Base-by-base conservation (phyloP, 805 yeast species). In the Lachancea lanzarotensis region DNA sequence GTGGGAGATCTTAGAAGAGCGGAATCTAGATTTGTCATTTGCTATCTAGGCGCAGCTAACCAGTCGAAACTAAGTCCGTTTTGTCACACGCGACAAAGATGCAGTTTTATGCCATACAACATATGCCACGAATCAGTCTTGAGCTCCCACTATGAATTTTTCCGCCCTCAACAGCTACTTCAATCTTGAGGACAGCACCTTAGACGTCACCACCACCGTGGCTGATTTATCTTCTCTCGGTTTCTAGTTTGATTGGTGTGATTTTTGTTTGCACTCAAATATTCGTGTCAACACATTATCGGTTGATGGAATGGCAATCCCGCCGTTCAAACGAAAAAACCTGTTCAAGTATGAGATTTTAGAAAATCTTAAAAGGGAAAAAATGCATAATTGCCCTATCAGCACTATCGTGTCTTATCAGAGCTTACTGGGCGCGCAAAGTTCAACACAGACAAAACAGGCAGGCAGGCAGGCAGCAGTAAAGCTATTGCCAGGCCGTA, bases 21-120 rank as follows among this genome's bases (percentile, higher is more conserved):
- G 38, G 20, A 45, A 50, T 17, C 38, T 44, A 25, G 50, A 50
- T 31, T 19, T 50, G 16, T 37, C 46, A n/a, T 46, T 48, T 26
- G 44, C 65, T 62, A 22, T 56, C 38, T 30, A 66, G 53, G 13
- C 25, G 15, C 31, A 13, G 13, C 31, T 13, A 29, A 13, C 7
- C 13, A 11, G 13, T 5, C 11, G 31, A 29, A 13, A 29, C 8
- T 6, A 4, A 6, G 8, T 6, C 25, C 25, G 8, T 22, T 22
- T 8, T 22, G 25, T 6, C 25, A 8, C 25, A 8, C 25, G 25
- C 25, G 25, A 29, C 4, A 13, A 29, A 11, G 13, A 29, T 7
- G 31, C 31, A 29, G 15, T 5, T 29, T 13, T 11, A 13, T 13
- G 15, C 31, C n/a, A n/a, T n/a, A n/a, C n/a, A n/a, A n/a, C n/a